Evolutionary conservation across 2,329 filamentous ascomycete species (phyloP).

Genomic region (Alternaria conjuncta): DNA sequence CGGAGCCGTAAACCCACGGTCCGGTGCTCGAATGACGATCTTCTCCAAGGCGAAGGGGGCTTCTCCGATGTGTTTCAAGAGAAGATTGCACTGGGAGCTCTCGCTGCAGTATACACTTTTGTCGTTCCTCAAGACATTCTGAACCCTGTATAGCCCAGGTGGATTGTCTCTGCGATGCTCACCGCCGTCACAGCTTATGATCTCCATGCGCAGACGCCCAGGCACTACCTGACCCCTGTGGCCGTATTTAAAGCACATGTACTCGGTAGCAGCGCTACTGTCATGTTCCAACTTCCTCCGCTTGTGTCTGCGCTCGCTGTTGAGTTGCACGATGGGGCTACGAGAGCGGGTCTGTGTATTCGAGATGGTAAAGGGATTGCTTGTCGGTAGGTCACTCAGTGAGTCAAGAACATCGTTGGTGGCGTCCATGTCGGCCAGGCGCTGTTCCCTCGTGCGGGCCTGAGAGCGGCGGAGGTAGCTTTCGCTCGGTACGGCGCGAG

Average conservation of each 20-base stretch:
- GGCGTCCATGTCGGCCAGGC: conserved; percentile 30
- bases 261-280: conserved; percentile 24
- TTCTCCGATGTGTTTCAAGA: conserved; percentile 80
- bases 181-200: conserved; percentile 88
- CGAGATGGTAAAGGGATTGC: conserved; percentile 19
- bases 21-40: conserved; percentile 85
- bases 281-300: conserved; percentile 51
- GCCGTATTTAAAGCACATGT: conserved; percentile 73
- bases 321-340: conserved; percentile 31
- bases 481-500: conserved; percentile 44
- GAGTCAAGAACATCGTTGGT: conserved; percentile 29
- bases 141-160: conserved; percentile 55
- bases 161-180: conserved; percentile 65
- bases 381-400: conserved; percentile 28
- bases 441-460: conserved; percentile 37
- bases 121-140: conserved; percentile 85
- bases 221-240: conserved; percentile 86
- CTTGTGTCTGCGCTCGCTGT: conserved; percentile 36
- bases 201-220: conserved; percentile 82
- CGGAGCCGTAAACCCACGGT: conserved; percentile 82
- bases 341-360: conserved; percentile 22
- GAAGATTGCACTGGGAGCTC: conserved; percentile 83
- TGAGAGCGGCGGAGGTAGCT: conserved; percentile 45
- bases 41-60: conserved; percentile 84
- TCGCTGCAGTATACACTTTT: conserved; percentile 88